phyloP scores from a whole-genome alignment of 2,329 filamentous ascomycete genomes.

The Aureobasidium vineae region DNA sequence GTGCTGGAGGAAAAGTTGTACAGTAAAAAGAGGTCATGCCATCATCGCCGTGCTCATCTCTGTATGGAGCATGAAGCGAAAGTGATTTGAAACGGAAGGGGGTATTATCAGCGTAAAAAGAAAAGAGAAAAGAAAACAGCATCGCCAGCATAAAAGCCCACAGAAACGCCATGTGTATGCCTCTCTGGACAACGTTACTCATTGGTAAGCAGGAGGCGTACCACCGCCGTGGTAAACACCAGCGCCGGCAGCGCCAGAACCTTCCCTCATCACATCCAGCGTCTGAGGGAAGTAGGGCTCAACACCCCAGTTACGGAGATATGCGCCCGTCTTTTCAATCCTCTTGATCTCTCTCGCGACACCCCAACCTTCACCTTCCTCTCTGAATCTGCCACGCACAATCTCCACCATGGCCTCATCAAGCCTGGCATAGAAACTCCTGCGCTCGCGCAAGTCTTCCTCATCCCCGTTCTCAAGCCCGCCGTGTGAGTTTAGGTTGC shows the following conservation, averaged over 20 bases:
- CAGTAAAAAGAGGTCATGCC: constrained; percentile 8
- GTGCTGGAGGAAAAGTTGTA: not conserved
- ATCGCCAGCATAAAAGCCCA: not conserved
- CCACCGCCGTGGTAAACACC: constrained; percentile 27
- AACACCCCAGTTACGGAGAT: constrained; percentile 53
- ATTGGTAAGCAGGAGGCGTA: constrained; percentile 30
- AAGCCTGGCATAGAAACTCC: constrained; percentile 51
- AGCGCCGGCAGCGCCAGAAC: constrained; percentile 29
- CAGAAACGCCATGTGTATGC: not conserved
- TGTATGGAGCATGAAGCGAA: not conserved
- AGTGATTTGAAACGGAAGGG: constrained; percentile 2
- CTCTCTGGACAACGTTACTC: not conserved
- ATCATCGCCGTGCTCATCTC: constrained; percentile 2
- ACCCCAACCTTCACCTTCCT: constrained; percentile 53
- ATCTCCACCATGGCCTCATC: constrained; percentile 55
- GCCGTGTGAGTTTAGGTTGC: constrained; percentile 56
- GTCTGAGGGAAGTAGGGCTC: constrained; percentile 55
- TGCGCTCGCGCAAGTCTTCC: constrained; percentile 49
- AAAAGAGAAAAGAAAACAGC: not conserved
- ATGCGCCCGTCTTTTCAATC: constrained; percentile 56
- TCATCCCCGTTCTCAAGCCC: constrained; percentile 51
- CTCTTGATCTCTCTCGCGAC: constrained; percentile 55
- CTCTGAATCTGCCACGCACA: constrained; percentile 49
- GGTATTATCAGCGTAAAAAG: constrained; percentile 17
- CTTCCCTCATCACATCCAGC: constrained; percentile 50